Evolutionary conservation across 148 eudicot species (phyloP).

Genomic region (Cornus kousa): DNA sequence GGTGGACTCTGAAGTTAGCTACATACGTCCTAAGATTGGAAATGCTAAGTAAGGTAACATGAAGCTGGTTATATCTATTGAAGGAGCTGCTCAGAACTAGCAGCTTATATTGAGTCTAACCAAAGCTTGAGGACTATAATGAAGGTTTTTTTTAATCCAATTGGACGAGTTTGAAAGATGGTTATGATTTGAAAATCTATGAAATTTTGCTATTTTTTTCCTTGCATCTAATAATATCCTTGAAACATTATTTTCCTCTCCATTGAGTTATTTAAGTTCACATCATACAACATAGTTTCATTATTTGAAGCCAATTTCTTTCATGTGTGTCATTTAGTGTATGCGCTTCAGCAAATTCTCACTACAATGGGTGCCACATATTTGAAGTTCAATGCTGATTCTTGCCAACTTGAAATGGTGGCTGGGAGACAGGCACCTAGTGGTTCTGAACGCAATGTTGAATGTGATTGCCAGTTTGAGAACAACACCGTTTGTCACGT

Average conservation of each 20-base stretch:
- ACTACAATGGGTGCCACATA: slow-evolving; percentile 51
- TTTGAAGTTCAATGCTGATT: slow-evolving; percentile 49
- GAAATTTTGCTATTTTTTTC: not conserved
- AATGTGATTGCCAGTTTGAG: slow-evolving; percentile 47
- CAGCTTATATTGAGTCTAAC: not conserved
- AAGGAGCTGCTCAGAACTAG: not conserved
- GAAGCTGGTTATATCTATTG: not conserved
- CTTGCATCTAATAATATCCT: not conserved
- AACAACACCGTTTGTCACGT: slow-evolving; percentile 57
- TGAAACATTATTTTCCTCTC: not conserved
- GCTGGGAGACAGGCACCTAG: slow-evolving; percentile 33
- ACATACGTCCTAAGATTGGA: too few relatives aligned
- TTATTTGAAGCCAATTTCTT: not conserved
- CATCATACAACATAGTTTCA: not conserved
- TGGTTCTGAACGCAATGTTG: slow-evolving; percentile 31
- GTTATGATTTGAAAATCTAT: not conserved
- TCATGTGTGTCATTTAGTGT: slow-evolving; percentile 26
- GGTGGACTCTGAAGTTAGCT: too few relatives aligned
- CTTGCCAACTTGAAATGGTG: slow-evolving; percentile 45
- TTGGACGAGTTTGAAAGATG: not conserved
- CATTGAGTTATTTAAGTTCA: not conserved
- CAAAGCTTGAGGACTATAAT: not conserved
- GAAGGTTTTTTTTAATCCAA: not conserved
- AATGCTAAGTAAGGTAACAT: too few relatives aligned
- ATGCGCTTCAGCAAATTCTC: slow-evolving; percentile 47